These are phyloP conservation scores for Fistulifera pelliculosa DNA, from an alignment of 108 stramenopile genomes.

Conservation along the genomic window DNA sequence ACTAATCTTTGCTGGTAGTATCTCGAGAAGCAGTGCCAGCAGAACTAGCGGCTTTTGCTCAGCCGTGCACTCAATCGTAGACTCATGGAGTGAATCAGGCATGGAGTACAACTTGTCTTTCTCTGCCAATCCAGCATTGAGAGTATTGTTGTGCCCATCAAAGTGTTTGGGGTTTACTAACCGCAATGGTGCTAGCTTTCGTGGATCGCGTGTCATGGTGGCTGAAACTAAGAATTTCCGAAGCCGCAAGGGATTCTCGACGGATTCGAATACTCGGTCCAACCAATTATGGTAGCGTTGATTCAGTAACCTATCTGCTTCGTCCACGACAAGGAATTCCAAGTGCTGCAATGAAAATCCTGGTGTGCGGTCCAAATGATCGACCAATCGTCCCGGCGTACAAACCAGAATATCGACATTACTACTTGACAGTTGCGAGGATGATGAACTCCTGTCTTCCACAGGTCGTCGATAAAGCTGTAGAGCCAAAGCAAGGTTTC, in stretches of 20 bases:
- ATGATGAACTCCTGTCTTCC: conserved; percentile 4
- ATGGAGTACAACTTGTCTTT: conserved; percentile 31
- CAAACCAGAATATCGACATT: conserved; percentile 83
- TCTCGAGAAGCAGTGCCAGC: conserved; percentile 68
- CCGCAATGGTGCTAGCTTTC: conserved; percentile 82
- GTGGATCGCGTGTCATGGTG: conserved; percentile 91
- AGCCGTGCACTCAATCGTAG: conserved; percentile 54
- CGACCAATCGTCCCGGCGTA: conserved; percentile 89
- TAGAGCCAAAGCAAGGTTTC: conserved; percentile 22
- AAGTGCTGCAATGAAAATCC: conserved; percentile 92
- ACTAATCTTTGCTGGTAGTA: conserved; percentile 13
- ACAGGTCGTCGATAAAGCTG: conserved; percentile 13
- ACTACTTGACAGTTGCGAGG: conserved; percentile 1
- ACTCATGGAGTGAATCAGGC: conserved; percentile 33
- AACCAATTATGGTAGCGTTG: conserved; percentile 94
- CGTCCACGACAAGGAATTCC: conserved; percentile 87
- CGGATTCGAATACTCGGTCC: conserved; percentile 56
- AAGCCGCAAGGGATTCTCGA: conserved; percentile 39
- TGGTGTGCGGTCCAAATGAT: conserved; percentile 87
- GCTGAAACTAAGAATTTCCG: conserved; percentile 84
- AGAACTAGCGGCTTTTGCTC: conserved; percentile 80
- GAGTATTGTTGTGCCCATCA: conserved; percentile 45
- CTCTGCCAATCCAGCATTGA: neutral
- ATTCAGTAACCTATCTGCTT: conserved; percentile 89
- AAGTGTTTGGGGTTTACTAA: conserved; percentile 84